Base-by-base conservation (phyloP, 768 basidiomycete genomes). In the Lentinus tigrinus region DNA sequence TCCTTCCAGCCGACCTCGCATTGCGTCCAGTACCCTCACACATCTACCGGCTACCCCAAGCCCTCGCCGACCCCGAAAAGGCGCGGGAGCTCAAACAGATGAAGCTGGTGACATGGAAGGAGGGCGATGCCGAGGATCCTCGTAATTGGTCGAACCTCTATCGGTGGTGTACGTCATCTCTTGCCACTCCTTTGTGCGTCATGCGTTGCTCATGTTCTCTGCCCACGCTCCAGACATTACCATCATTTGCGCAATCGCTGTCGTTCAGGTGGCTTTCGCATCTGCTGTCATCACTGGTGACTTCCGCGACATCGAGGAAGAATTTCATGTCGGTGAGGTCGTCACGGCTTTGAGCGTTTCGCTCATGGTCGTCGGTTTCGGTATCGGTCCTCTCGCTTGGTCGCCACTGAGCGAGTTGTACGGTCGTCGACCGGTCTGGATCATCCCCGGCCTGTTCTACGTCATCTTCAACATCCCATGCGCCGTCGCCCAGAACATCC, bases 401-500 rank as follows among this genome's bases (percentile, higher is more conserved):
- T 73, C 69, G 7, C 70, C 71, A 47, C 31, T 73, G 16, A 72
- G 72, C 19, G 79, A 80, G 62, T 66, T 78, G 14, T 71, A 71
- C 54, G 79, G 77, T 21, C 72, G 78, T 1, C 58, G 70, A 43
- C 64, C 70, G 3, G 61, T 76, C 4, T 78, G 75, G 69, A 70
- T 73, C 50, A 61, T 72, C 36, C 75, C 80, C 3, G 72, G 72
- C 56, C 31, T 72, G 14, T 62, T 75, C 37, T 81, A 81, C 69
- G 69, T 74, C 13, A 67, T 78, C 49, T 76, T 75, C 68, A 74
- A 73, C 61, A 71, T 80, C 52, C 76, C 73, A n/a, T 73, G 73
- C 54, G 76, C 77, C 0, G 63, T 77, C 13, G 73, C 74, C 0
- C 54, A 67, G 10, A 77, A 77, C 64, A 75, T 77, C 54, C 69